Conservation (phyloP, 352 stramenopile species). For the Phytopythium cucurbitacearum region DNA sequence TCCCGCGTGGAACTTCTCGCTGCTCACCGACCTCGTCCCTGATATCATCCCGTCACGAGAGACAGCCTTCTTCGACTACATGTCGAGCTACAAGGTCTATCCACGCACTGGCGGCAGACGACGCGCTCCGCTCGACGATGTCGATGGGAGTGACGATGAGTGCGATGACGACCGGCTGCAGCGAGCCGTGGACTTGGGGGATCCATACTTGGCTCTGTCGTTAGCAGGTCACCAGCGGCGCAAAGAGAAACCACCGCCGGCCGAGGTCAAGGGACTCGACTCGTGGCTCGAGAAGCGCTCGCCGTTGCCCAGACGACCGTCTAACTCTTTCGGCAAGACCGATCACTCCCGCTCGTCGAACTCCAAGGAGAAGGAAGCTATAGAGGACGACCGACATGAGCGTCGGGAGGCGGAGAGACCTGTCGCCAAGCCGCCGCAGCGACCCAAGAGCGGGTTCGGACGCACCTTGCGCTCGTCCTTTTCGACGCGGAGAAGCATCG, state of each 20-base stretch:
- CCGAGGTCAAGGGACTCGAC: slow-evolving; percentile 31
- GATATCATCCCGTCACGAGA: slow-evolving; percentile 47
- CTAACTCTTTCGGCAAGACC: slow-evolving; percentile 7
- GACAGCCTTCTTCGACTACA: slow-evolving; percentile 44
- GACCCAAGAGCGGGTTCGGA: slow-evolving; percentile 25
- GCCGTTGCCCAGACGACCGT: slow-evolving; percentile 6
- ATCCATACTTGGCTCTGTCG: no score
- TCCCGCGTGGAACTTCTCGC: slow-evolving; percentile 36
- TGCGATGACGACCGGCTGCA: slow-evolving; percentile 1
- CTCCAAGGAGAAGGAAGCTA: slow-evolving; percentile 13
- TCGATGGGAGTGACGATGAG: slow-evolving; percentile 3
- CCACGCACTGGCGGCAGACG: slow-evolving; percentile 12
- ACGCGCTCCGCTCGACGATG: background rate
- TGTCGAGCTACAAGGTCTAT: slow-evolving; percentile 51
- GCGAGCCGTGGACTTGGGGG: no score
- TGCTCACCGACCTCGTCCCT: slow-evolving; percentile 16
- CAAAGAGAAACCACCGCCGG: slow-evolving; percentile 5
- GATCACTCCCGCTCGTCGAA: slow-evolving; percentile 7
- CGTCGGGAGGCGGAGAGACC: background rate
- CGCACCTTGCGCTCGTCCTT: slow-evolving; percentile 7
- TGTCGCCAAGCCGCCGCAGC: slow-evolving; percentile 1
- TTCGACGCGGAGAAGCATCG: slow-evolving; percentile 7
- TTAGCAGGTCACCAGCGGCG: background rate
- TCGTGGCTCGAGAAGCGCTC: slow-evolving; percentile 32
- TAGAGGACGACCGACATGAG: background rate